These are phyloP conservation scores for Apiotrichum mycotoxinovorans DNA, from an alignment of 1,284 basidiomycete genomes.

Conservation along the genomic window DNA sequence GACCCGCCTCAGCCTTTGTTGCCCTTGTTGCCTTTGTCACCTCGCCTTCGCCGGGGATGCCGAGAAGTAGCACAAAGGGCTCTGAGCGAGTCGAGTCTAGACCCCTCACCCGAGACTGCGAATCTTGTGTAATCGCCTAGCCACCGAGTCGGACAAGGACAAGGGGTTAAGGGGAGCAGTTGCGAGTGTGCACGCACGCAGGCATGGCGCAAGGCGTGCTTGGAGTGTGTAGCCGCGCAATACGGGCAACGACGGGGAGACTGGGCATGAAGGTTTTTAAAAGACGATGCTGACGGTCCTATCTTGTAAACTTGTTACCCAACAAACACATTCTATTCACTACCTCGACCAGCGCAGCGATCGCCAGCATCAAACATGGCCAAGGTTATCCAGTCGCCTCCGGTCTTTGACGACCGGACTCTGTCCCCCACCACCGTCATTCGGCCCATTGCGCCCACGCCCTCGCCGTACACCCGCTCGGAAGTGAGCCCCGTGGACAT, in stretches of 20 bases:
- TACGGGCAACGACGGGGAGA: too few relatives aligned
- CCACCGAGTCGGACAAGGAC: too few relatives aligned
- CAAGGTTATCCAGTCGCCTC: background rate
- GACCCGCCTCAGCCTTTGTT: too few relatives aligned
- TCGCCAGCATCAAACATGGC: background rate
- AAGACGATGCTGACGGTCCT: background rate
- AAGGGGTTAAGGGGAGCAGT: background rate
- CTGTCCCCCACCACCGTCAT: background rate
- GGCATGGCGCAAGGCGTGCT: background rate
- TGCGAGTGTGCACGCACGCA: background rate
- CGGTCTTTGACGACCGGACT: background rate
- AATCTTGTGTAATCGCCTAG: too few relatives aligned
- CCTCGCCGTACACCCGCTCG: background rate
- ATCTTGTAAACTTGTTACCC: too few relatives aligned
- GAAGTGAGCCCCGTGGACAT: conserved; percentile 7
- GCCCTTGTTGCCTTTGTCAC: too few relatives aligned
- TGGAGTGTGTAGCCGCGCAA: background rate
- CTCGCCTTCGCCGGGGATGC: too few relatives aligned
- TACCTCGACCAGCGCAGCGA: too few relatives aligned
- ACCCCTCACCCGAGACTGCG: too few relatives aligned
- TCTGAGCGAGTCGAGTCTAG: too few relatives aligned
- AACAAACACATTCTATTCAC: too few relatives aligned
- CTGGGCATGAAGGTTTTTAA: background rate
- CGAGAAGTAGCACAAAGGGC: too few relatives aligned
- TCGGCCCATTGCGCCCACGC: background rate